Percentiles rank a stretch among this genome's conserved stretches.
Conservation (phyloP, 2,329 filamentous ascomycete species). For the Calonectria leucothoes region DNA sequence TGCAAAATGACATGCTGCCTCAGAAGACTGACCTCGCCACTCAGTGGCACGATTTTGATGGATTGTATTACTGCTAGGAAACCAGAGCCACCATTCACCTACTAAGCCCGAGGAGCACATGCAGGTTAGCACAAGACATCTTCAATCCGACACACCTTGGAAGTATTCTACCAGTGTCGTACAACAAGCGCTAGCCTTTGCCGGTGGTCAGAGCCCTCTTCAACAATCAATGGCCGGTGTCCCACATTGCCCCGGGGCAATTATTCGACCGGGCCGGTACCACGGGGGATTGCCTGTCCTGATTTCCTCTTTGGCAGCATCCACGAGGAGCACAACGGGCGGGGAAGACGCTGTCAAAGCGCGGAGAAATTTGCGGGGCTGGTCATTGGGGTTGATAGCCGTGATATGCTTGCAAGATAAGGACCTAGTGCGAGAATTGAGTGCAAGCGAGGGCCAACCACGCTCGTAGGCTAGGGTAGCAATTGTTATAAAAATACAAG, state of each 20-base stretch:
- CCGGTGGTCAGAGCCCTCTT: background rate
- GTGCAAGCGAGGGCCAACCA: background rate
- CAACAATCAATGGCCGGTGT: background rate
- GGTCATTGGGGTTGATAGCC: background rate
- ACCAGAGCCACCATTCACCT: background rate
- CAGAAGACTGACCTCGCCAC: background rate
- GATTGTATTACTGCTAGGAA: background rate
- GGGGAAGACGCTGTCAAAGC: background rate
- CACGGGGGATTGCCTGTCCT: background rate
- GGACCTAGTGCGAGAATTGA: background rate
- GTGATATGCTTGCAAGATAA: background rate
- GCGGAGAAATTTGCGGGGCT: background rate
- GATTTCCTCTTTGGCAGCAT: background rate
- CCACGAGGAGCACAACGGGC: background rate
- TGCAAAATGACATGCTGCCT: background rate
- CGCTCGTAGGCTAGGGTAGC: background rate
- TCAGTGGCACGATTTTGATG: background rate
- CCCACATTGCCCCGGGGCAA: background rate
- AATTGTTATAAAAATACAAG: background rate
- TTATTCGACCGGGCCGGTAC: slow-evolving; percentile 7
- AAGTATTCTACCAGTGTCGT: background rate
- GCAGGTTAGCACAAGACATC: too few relatives aligned
- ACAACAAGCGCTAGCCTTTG: background rate
- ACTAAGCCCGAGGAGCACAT: background rate
- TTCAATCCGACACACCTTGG: background rate